Evolutionary conservation across 805 yeast genomes (phyloP).

Genomic region (Ogataea pilisensis): DNA sequence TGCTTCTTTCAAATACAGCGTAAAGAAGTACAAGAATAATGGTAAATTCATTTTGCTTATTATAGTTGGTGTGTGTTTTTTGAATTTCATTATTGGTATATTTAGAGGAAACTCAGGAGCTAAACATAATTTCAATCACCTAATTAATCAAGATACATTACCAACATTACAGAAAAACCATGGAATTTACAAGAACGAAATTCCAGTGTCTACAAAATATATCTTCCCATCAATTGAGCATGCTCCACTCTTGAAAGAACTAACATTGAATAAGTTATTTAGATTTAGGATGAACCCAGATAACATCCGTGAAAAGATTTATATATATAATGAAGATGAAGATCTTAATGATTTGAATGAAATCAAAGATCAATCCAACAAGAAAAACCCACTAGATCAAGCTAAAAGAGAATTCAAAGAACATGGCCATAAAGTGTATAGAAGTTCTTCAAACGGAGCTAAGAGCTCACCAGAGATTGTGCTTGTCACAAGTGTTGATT

Average conservation of each 20-base stretch:
- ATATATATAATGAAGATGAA: slow-evolving; percentile 43
- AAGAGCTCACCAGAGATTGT: slow-evolving; percentile 58
- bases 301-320: slow-evolving; percentile 28
- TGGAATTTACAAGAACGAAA: slow-evolving; percentile 42
- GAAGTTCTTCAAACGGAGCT: slow-evolving; percentile 24
- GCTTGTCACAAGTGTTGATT: slow-evolving; percentile 76
- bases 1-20: slow-evolving; percentile 13
- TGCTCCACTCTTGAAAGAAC: slow-evolving; percentile 54
- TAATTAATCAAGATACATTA: slow-evolving; percentile 23
- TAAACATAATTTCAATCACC: slow-evolving; percentile 17
- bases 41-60: slow-evolving; percentile 5
- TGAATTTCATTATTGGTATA: slow-evolving; percentile 32
- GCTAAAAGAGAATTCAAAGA: slow-evolving; percentile 59
- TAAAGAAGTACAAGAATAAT: slow-evolving; percentile 11
- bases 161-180: slow-evolving; percentile 28
- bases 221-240: slow-evolving; percentile 77
- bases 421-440: slow-evolving; percentile 58
- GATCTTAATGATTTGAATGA: slow-evolving; percentile 35
- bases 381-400: slow-evolving; percentile 39
- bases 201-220: slow-evolving; percentile 46
- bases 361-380: slow-evolving; percentile 43
- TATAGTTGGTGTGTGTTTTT: slow-evolving; percentile 6
- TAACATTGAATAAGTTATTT: slow-evolving; percentile 50
- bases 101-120: slow-evolving; percentile 3
- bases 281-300: slow-evolving; percentile 44